Evolutionary conservation across 495 filamentous ascomycete genomes (phyloP), one percentile per base, ranked within the genome.

Genomic region (Recurvomyces mirabilis): DNA sequence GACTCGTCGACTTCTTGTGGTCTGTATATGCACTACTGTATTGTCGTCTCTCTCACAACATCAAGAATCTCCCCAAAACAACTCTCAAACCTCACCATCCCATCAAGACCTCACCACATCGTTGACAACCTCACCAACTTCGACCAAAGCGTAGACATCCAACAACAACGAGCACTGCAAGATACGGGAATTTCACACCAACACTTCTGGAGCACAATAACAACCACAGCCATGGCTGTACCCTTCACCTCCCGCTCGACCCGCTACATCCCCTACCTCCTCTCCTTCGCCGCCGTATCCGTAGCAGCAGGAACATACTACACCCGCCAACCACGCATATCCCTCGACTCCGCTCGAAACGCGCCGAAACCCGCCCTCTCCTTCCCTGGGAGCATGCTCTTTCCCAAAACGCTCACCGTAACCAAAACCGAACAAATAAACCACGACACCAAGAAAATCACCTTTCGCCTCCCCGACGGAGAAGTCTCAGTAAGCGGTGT

Each of bases 401-500:
- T 50, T 24, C 35, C 51, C n/a, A 41, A 42, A 20, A 18, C 41
- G 10, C 25, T 54, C 6, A 49, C 32, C 11, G 46, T 54, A 9
- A 35, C 30, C 5, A 25, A 29, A 14, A 35, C 40, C 13, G 46
- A 54, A 30, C 51, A 54, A 33, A 23, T 53, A 20, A 54, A 54
- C 30, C 51, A 54, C 41, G 51, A 54, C 32, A 54, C 46, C 23
- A 54, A 50, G 33, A 20, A 37, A 6, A 46, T 54, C 20, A 54
- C 51, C 41, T 50, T 54, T 24, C 33, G 35, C 4, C 46, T 54
- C 4, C 51, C 51, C 2, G 51, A 46, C 12, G 51, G 46, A 10
- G 14, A 36, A 3, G 26, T 17, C 26, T 39, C 49, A 29, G 37
- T 54, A 22, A 42, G 26, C 41, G 51, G 51, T 23, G 46, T 54